These are phyloP conservation scores for Penicillium sp. DNA, from an alignment of 2,329 filamentous ascomycete genomes.

Conservation along the genomic window DNA sequence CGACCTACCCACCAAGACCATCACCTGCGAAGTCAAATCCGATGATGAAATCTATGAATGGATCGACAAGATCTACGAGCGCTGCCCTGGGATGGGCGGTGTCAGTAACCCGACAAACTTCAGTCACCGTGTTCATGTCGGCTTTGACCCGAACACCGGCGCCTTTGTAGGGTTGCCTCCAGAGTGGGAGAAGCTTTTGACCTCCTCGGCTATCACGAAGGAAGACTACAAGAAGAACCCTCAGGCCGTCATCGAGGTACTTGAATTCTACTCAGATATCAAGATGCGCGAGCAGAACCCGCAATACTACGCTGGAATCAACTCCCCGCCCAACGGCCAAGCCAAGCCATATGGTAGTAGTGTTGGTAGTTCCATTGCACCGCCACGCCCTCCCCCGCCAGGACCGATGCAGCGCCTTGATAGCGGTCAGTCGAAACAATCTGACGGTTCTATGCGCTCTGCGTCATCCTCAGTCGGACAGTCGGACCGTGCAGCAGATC, in stretches of 20 bases:
- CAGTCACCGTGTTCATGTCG: conserved; percentile 93
- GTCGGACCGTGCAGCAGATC: conserved; percentile 52
- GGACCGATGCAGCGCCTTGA: conserved; percentile 46
- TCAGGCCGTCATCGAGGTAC: conserved; percentile 67
- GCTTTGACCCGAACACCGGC: conserved; percentile 91
- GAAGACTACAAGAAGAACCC: conserved; percentile 98
- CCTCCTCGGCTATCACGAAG: conserved; percentile 94
- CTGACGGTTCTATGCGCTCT: conserved; percentile 32
- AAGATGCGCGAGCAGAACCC: conserved; percentile 64
- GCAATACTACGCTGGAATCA: conserved; percentile 57
- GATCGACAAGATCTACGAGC: conserved; percentile 97
- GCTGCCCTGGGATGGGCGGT: conserved; percentile 94
- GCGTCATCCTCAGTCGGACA: conserved; percentile 48
- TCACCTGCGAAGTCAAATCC: conserved; percentile 89
- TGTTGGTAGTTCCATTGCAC: conserved; percentile 60
- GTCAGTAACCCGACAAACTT: conserved; percentile 99
- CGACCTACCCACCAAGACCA: conserved; percentile 75
- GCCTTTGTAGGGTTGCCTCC: conserved; percentile 91
- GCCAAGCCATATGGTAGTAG: conserved; percentile 51
- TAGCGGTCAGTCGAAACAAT: conserved; percentile 40
- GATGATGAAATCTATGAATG: conserved; percentile 98
- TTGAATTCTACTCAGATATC: conserved; percentile 69
- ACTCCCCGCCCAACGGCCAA: conserved; percentile 57
- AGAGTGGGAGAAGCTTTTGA: conserved; percentile 96
- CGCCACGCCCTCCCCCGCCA: conserved; percentile 65